Conservation (phyloP, 2,329 filamentous ascomycete species). For the Fusarium domesticum region DNA sequence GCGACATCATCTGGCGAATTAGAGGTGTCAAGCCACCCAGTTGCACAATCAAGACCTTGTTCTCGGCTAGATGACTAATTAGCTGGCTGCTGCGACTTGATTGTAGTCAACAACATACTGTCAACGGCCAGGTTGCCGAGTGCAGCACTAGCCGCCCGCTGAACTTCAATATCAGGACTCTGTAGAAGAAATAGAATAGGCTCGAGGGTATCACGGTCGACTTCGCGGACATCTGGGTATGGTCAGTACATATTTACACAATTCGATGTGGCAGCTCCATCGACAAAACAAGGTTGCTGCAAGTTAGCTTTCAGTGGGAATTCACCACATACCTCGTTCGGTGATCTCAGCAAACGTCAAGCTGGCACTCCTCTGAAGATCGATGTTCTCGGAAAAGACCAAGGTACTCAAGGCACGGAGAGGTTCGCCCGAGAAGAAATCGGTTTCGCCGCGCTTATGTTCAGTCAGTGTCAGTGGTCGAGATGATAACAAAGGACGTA, state of each 20-base stretch:
- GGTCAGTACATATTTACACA: slow-evolving; percentile 20
- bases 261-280: background rate
- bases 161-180: slow-evolving; percentile 94
- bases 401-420: slow-evolving; percentile 90
- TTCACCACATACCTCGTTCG: slow-evolving; percentile 73
- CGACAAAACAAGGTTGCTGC: background rate
- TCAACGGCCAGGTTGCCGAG: slow-evolving; percentile 96
- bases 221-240: slow-evolving; percentile 85
- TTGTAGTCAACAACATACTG: slow-evolving; percentile 57
- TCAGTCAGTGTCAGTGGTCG: slow-evolving; percentile 30
- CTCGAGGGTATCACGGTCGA: slow-evolving; percentile 90
- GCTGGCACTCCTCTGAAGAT: slow-evolving; percentile 93
- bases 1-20: slow-evolving; percentile 97
- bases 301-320: slow-evolving; percentile 1
- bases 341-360: slow-evolving; percentile 99
- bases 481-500: slow-evolving; percentile 43
- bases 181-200: slow-evolving; percentile 94
- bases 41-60: slow-evolving; percentile 94
- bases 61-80: slow-evolving; percentile 69
- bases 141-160: slow-evolving; percentile 92
- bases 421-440: slow-evolving; percentile 97
- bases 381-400: slow-evolving; percentile 98
- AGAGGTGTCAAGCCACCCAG: slow-evolving; percentile 86
- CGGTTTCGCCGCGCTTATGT: slow-evolving; percentile 82
- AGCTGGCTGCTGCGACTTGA: slow-evolving; percentile 30